Evolutionary conservation across 2,329 filamentous ascomycete species (phyloP), one percentile per base, ranked within the genome.

Genomic region (Amesomyces nigricolor): DNA sequence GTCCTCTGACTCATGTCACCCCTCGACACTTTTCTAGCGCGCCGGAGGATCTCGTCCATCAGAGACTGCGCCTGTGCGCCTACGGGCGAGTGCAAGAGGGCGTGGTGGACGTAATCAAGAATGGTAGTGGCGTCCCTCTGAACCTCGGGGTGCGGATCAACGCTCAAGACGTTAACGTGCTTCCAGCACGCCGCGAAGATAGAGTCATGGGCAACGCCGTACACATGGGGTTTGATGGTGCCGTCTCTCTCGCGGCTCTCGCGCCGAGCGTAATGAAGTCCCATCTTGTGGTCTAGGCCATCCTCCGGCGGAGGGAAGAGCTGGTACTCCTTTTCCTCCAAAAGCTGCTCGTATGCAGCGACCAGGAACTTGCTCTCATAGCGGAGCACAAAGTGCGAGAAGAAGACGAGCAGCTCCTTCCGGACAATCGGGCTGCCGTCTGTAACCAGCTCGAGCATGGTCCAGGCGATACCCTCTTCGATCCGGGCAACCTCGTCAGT

Each of bases 141-240:
- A 35, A 97, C 89, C 67, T 97, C 92, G 1, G 92, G 91, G 67
- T 96, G 91, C 40, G 94, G 92, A 67, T 99, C 94, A 16, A 95
- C 89, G 44, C 90, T 92, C 70, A 97, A 79, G 59, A 95, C 89
- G 57, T 96, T 76, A 43, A 95, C 79, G 65, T 96, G 89, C 69
- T 95, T 94, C 94, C 94, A 99, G 59, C 95, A 87, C 1, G 91
- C 88, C 30, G 91, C 87, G 69, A 95, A 96, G 16, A 96, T 88
- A 0, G 91, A 96, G 66, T 95, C 94, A 61, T 89, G 85, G 11
- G 91, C 90, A 10, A 89, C 71, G 1, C 82, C 80, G 44, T 82
- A 78, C 2, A 79, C 76, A 2, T 74, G 67, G 26, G 76, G 72
- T 65, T 81, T 82, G 68, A 83, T 80, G 5, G 74, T 77, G 3